Evolutionary conservation across 2,329 filamentous ascomycete species (phyloP).

Genomic region (Trichoderma koningiopsis): DNA sequence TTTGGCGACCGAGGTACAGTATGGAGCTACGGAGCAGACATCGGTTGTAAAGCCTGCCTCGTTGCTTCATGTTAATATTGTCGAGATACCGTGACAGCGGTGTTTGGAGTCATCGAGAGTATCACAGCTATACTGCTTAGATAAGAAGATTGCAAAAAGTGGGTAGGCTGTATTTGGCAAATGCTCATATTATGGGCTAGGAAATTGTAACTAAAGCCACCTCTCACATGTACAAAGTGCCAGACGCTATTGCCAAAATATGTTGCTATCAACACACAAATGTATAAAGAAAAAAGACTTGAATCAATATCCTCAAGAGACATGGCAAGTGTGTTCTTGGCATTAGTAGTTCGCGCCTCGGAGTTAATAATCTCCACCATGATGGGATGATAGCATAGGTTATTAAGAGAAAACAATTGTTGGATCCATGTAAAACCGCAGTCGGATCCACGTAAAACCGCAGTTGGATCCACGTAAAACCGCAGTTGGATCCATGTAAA

Average conservation of each 20-base stretch:
- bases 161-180: not conserved
- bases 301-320: not conserved
- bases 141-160: too few relatives aligned
- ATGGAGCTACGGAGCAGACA: too few relatives aligned
- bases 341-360: not conserved
- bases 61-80: too few relatives aligned
- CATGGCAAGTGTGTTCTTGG: not conserved
- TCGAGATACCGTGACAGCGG: too few relatives aligned
- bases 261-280: not conserved
- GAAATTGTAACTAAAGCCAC: not conserved
- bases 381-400: not conserved
- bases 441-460: not conserved
- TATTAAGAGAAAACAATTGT: not conserved
- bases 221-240: not conserved
- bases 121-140: not conserved
- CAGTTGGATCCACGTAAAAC: not conserved
- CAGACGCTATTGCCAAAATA: not conserved
- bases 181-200: not conserved
- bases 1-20: not conserved
- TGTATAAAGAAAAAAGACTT: not conserved
- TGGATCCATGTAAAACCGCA: not conserved
- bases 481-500: not conserved
- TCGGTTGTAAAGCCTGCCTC: too few relatives aligned
- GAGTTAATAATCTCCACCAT: conserved; percentile 5
- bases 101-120: not conserved